Percentiles rank a stretch among this genome's conserved stretches.
These are phyloP conservation scores for Schwanniomyces yamadae DNA, from an alignment of 805 yeast genomes.

Conservation along the genomic window DNA sequence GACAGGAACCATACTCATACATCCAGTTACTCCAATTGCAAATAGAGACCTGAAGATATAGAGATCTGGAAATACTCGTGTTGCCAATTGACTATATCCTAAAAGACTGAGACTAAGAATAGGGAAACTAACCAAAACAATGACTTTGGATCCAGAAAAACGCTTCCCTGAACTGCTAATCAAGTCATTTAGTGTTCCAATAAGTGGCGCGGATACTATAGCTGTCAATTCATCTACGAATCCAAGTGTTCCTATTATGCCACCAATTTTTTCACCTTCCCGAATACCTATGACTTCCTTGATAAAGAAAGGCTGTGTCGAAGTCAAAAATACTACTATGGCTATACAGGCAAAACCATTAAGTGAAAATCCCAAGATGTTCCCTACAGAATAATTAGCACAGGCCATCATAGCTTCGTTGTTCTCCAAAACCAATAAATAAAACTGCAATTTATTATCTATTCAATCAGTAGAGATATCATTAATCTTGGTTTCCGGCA, in stretches of 20 bases:
- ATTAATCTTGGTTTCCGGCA: no score
- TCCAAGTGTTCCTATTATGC: conserved; percentile 34
- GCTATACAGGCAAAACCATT: conserved; percentile 40
- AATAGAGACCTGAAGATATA: conserved; percentile 53
- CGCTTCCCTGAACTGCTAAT: conserved; percentile 24
- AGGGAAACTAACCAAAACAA: conserved; percentile 49
- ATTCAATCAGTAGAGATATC: no score
- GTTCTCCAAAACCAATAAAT: no score
- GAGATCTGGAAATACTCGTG: conserved; percentile 18
- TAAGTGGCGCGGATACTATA: conserved; percentile 53
- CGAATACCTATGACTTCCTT: conserved; percentile 29
- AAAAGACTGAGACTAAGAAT: conserved; percentile 46
- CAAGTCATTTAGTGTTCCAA: conserved; percentile 64
- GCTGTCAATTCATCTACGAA: conserved; percentile 60
- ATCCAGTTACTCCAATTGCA: conserved; percentile 57
- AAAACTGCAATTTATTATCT: no score
- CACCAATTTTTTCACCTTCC: conserved; percentile 28
- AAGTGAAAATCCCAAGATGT: conserved; percentile 33
- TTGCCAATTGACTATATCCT: conserved; percentile 44
- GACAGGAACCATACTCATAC: conserved; percentile 61
- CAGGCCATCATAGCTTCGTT: neutral
- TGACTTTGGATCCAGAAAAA: conserved; percentile 51
- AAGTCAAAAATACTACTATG: conserved; percentile 36
- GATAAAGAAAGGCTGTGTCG: conserved; percentile 42
- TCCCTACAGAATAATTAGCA: conserved; percentile 7